phyloP scores from a whole-genome alignment of 228 moss, liverwort and hornwort species.

The Sphagnum fallax region DNA sequence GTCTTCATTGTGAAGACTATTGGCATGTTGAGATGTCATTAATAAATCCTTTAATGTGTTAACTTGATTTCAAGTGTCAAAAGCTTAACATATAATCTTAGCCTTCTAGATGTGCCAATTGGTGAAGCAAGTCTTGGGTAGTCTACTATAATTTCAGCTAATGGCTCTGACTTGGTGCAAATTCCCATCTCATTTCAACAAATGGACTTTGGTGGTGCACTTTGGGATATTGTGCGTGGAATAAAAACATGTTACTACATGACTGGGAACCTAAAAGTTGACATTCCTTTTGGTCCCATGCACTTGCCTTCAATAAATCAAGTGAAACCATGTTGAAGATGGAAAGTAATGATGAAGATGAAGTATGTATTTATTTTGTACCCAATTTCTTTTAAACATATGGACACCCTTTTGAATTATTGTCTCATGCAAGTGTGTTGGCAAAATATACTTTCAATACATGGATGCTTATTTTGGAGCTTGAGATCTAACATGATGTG shows the following conservation, averaged over 20 bases:
- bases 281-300: conserved; percentile 85
- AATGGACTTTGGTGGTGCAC: conserved; percentile 80
- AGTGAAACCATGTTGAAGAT: conserved; percentile 45
- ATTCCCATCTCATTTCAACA: conserved; percentile 82
- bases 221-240: conserved; percentile 81
- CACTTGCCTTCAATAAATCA: conserved; percentile 69
- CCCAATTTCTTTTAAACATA: no score
- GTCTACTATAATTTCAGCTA: conserved; percentile 38
- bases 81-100: conserved; percentile 45
- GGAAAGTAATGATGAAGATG: conserved; percentile 40
- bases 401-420: no score
- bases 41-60: not conserved
- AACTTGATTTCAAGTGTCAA: conserved; percentile 33
- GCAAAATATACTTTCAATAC: no score
- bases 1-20: not conserved
- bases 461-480: no score
- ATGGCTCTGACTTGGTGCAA: conserved; percentile 30
- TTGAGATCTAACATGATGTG: no score
- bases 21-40: not conserved
- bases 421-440: no score
- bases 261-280: conserved; percentile 62
- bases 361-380: conserved; percentile 11
- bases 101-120: conserved; percentile 52
- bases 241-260: conserved; percentile 71
- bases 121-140: conserved; percentile 48